Evolutionary conservation across 2,329 filamentous ascomycete species (phyloP).

Genomic region (Penicillium sp.): DNA sequence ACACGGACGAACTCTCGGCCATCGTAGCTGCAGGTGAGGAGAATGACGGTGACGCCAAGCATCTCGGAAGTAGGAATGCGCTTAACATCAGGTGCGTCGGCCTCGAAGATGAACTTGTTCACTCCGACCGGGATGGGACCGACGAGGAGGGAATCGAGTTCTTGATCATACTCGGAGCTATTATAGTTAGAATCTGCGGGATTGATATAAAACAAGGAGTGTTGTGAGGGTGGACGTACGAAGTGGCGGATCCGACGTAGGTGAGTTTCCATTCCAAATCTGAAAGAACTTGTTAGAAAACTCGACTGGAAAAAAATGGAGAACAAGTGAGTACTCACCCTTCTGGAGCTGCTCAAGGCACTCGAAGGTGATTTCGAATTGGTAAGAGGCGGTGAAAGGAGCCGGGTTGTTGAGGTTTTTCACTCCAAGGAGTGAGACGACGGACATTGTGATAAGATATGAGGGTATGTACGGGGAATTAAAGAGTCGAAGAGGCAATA

Average conservation of each 20-base stretch:
- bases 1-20: constrained; percentile 95
- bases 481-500: constrained; percentile 12
- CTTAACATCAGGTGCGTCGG: constrained; percentile 83
- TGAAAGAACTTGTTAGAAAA: constrained; percentile 41
- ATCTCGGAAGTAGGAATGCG: constrained; percentile 94
- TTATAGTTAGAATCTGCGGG: constrained; percentile 23
- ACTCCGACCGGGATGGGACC: constrained; percentile 96
- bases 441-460: constrained; percentile 68
- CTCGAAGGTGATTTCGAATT: constrained; percentile 98
- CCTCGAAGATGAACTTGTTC: constrained; percentile 98
- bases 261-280: constrained; percentile 99
- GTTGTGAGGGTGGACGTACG: constrained; percentile 58
- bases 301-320: not conserved
- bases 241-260: constrained; percentile 97
- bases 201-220: not conserved
- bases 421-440: constrained; percentile 92
- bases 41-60: constrained; percentile 92
- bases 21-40: constrained; percentile 95
- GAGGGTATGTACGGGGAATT: constrained; percentile 18
- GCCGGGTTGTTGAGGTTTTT: constrained; percentile 97
- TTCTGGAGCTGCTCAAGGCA: constrained; percentile 93
- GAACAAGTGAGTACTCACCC: constrained; percentile 53
- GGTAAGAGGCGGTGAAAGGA: constrained; percentile 86
- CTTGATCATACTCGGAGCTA: constrained; percentile 97
- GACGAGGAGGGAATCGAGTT: constrained; percentile 93